Evolutionary conservation across 2,329 filamentous ascomycete genomes (phyloP).

Genomic region (Talaromyces sp.): DNA sequence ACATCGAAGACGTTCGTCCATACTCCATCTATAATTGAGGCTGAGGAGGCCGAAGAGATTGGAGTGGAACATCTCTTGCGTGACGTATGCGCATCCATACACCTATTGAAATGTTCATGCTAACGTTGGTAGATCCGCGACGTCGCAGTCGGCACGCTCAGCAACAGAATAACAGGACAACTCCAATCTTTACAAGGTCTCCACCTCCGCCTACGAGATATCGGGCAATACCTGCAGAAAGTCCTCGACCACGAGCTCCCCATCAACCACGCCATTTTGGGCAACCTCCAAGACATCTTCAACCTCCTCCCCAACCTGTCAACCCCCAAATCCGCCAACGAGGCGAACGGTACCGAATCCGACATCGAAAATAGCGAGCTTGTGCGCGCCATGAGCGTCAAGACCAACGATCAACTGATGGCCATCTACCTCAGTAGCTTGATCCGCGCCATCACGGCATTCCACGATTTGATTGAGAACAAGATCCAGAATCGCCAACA

Average conservation of each 20-base stretch:
- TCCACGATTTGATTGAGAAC: conserved; percentile 99
- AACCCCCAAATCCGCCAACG: conserved; percentile 66
- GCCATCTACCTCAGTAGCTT: conserved; percentile 94
- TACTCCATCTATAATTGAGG: conserved; percentile 96
- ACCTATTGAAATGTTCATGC: neutral
- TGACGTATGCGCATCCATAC: conserved; percentile 48
- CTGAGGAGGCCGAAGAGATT: conserved; percentile 97
- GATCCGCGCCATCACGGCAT: conserved; percentile 95
- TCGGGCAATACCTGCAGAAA: conserved; percentile 91
- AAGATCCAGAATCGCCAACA: conserved; percentile 99
- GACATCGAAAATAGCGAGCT: conserved; percentile 72
- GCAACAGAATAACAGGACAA: conserved; percentile 94
- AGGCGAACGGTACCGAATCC: conserved; percentile 39
- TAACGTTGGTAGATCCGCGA: conserved; percentile 64
- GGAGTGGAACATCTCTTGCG: conserved; percentile 95
- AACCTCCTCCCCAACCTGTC: conserved; percentile 95
- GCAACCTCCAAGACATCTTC: conserved; percentile 98
- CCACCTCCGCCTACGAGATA: conserved; percentile 90
- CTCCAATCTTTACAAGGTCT: conserved; percentile 95
- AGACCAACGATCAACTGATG: conserved; percentile 99
- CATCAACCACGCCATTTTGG: conserved; percentile 94
- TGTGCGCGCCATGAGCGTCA: conserved; percentile 94
- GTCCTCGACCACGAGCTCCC: conserved; percentile 89
- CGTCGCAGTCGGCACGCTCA: conserved; percentile 93
- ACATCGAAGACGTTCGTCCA: conserved; percentile 97